Percentiles rank a stretch among this genome's conserved stretches.
Evolutionary conservation across 306 rosid genomes (phyloP).

Genomic region (Lagenaria siceraria): DNA sequence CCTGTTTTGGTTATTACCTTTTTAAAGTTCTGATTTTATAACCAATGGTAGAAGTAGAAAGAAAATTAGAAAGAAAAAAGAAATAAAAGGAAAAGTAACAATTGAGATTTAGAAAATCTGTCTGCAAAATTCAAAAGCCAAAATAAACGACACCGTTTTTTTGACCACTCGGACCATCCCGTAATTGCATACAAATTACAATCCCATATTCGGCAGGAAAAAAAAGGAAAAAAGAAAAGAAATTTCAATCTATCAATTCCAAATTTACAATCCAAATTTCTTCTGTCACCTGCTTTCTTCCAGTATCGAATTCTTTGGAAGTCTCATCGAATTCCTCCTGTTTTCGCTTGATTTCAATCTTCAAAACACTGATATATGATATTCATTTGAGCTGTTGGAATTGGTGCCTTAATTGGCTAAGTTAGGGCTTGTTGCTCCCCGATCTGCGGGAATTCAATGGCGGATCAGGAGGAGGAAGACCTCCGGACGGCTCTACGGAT

Average conservation of each 20-base stretch:
- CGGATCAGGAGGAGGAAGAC: slow-evolving; percentile 89
- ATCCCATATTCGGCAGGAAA: neutral
- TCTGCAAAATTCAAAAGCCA: neutral
- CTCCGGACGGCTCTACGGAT: slow-evolving; percentile 70
- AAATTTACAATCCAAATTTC: neutral
- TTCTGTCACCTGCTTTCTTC: neutral
- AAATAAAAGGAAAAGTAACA: neutral
- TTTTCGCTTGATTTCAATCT: neutral
- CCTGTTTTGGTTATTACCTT: too few species aligned
- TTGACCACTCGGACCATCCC: neutral
- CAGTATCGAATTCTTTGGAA: neutral
- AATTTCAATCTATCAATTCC: neutral
- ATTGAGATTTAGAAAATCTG: neutral
- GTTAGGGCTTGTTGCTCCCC: slow-evolving; percentile 16
- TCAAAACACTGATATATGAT: neutral
- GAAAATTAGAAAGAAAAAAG: neutral
- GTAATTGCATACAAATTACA: neutral
- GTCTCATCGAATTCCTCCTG: slow-evolving; percentile 4
- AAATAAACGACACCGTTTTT: neutral
- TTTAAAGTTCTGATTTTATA: too few species aligned
- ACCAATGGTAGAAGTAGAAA: too few species aligned
- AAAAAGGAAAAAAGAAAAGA: neutral
- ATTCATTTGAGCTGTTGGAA: slow-evolving; percentile 2
- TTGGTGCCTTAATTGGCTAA: slow-evolving; percentile 25
- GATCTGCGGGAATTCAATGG: slow-evolving; percentile 48